These are phyloP conservation scores for Trichoderma pleuroti DNA, from an alignment of 2,329 filamentous ascomycete genomes.

Conservation along the genomic window DNA sequence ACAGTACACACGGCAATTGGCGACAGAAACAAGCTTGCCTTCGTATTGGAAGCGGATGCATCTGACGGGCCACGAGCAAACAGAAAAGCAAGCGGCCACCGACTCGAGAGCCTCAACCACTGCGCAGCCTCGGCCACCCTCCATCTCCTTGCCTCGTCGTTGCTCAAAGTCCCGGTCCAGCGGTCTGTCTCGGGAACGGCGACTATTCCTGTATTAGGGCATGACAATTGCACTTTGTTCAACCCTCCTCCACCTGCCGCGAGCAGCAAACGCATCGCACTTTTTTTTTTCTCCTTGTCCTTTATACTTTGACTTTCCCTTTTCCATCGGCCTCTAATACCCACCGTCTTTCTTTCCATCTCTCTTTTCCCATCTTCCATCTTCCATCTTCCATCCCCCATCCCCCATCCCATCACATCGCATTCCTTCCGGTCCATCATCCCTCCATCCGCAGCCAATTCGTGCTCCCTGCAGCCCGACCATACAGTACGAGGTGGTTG, in stretches of 20 bases:
- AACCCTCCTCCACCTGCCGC: constrained; percentile 17
- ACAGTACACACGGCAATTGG: background rate
- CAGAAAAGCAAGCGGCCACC: background rate
- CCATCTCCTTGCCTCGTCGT: background rate
- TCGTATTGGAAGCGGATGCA: background rate
- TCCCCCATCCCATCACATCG: background rate
- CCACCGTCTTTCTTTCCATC: constrained; percentile 16
- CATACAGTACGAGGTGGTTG: background rate
- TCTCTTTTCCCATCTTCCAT: background rate
- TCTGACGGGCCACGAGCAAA: background rate
- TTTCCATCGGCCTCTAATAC: background rate
- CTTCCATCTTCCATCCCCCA: background rate
- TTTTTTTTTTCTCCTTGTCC: background rate
- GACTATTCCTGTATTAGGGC: constrained; percentile 17
- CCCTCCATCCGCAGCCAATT: background rate
- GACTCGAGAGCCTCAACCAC: constrained; percentile 4
- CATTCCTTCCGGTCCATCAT: background rate
- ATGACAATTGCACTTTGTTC: constrained; percentile 13
- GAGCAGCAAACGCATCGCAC: constrained; percentile 17
- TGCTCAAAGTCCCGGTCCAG: background rate
- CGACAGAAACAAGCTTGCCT: background rate
- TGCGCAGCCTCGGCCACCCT: constrained; percentile 11
- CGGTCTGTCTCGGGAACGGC: constrained; percentile 18
- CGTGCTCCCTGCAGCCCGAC: background rate
- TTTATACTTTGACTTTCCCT: background rate